Conservation (phyloP, 768 basidiomycete genomes). For the Rhodotorula sphaerocarpa region DNA sequence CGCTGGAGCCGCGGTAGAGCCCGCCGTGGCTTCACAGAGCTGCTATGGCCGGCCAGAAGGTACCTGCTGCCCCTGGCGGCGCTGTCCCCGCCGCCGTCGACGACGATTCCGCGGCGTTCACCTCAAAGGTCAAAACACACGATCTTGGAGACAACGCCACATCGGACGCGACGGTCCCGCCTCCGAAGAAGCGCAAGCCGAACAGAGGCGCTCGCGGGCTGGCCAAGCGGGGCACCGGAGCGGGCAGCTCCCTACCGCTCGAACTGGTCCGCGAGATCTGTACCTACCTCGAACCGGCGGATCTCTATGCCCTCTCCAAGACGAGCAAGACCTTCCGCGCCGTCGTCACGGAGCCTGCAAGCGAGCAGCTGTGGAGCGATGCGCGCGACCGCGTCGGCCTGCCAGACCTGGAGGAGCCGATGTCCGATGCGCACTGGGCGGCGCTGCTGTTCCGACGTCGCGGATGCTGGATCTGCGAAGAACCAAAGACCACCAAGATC, state of each 20-base stretch:
- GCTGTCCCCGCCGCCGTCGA: too few species aligned
- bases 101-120: too few species aligned
- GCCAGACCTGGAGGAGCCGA: slow-evolving; percentile 12
- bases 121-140: too few species aligned
- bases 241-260: not conserved
- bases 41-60: too few species aligned
- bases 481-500: slow-evolving; percentile 14
- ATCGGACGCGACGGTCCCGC: not conserved
- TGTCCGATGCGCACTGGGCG: slow-evolving; percentile 16
- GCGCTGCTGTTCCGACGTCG: slow-evolving; percentile 9
- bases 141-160: too few species aligned
- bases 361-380: not conserved
- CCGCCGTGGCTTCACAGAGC: too few species aligned
- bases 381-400: slow-evolving; percentile 12
- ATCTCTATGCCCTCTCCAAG: slow-evolving; percentile 7
- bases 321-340: slow-evolving; percentile 6
- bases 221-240: slow-evolving; percentile 4
- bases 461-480: slow-evolving; percentile 13
- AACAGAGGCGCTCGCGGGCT: not conserved
- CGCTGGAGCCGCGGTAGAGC: too few species aligned
- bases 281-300: not conserved
- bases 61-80: too few species aligned
- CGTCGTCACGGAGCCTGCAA: not conserved
- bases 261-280: slow-evolving; percentile 21
- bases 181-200: not conserved